Evolutionary conservation across 2,329 filamentous ascomycete species (phyloP).

Genomic region (Fonsecaea nubica): DNA sequence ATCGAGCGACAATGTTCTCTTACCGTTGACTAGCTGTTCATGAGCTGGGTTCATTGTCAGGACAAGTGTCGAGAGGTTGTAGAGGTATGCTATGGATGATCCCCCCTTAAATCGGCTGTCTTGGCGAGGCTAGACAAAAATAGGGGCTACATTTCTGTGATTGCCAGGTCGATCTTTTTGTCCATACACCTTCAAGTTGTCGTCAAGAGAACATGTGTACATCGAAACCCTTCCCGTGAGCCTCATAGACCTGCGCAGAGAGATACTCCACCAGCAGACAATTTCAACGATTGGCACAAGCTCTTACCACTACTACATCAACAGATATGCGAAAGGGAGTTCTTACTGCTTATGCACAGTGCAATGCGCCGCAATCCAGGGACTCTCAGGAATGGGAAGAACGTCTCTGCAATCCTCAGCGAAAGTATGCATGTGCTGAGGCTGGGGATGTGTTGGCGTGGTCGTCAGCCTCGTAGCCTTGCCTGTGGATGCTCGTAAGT

Average conservation of each 20-base stretch:
- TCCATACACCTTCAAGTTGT: not conserved
- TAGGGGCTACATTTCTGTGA: not conserved
- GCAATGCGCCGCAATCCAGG: no score
- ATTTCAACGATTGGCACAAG: no score
- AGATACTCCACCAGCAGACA: no score
- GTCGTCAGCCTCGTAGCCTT: not conserved
- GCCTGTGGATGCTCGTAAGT: not conserved
- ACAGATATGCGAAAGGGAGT: no score
- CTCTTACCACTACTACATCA: no score
- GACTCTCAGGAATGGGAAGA: no score
- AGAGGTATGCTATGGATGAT: not conserved
- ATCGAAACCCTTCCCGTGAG: not conserved
- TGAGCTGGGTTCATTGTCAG: not conserved
- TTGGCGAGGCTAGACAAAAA: conserved; percentile 1
- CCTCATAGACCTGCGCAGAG: no score
- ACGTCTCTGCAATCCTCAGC: no score
- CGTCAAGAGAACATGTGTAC: not conserved
- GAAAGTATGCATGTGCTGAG: no score
- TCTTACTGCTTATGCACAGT: no score
- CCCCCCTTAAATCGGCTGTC: not conserved
- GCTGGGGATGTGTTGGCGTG: not conserved
- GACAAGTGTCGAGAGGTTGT: not conserved
- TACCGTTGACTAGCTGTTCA: not conserved
- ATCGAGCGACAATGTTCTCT: not conserved
- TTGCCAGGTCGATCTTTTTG: not conserved